phyloP scores from a whole-genome alignment of 345 rosid species.

The Conringia planisiliqua region DNA sequence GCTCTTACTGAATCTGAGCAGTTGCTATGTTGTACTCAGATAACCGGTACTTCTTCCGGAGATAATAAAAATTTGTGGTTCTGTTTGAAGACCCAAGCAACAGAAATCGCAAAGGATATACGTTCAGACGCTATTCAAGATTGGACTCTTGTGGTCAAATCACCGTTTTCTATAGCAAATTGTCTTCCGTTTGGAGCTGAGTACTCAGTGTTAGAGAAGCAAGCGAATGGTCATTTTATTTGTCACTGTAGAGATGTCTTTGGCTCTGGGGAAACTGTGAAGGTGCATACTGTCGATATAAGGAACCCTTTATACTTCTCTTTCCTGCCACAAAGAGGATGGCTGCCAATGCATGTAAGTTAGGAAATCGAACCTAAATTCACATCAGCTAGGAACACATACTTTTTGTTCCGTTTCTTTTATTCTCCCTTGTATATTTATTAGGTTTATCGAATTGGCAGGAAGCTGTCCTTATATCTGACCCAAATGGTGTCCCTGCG shows the following conservation, averaged over 20 bases:
- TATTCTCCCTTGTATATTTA: conserved; percentile 7
- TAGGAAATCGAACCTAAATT: conserved; percentile 7
- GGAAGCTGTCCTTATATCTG: conserved; percentile 90
- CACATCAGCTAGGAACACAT: conserved; percentile 1
- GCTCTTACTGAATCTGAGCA: conserved; percentile 65
- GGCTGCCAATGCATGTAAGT: conserved; percentile 79
- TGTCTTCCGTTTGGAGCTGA: conserved; percentile 87
- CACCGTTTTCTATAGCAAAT: conserved; percentile 76
- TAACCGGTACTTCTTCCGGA: conserved; percentile 56
- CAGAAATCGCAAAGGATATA: conserved; percentile 78
- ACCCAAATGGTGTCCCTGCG: conserved; percentile 70
- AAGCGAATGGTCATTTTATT: conserved; percentile 55
- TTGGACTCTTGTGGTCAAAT: conserved; percentile 79
- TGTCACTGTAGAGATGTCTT: conserved; percentile 66
- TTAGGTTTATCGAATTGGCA: conserved; percentile 33
- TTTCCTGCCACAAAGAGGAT: conserved; percentile 80
- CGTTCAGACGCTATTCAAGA: conserved; percentile 78
- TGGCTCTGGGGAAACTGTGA: conserved; percentile 62
- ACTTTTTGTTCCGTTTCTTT: conserved; percentile 3
- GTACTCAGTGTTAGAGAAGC: conserved; percentile 75
- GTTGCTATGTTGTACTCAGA: conserved; percentile 63
- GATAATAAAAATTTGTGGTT: conserved; percentile 66
- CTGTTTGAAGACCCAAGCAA: conserved; percentile 68
- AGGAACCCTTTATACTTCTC: conserved; percentile 67
- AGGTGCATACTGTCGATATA: conserved; percentile 71